phyloP scores from a whole-genome alignment of 2,329 filamentous ascomycete genomes.

The Coniochaeta ligniaria region DNA sequence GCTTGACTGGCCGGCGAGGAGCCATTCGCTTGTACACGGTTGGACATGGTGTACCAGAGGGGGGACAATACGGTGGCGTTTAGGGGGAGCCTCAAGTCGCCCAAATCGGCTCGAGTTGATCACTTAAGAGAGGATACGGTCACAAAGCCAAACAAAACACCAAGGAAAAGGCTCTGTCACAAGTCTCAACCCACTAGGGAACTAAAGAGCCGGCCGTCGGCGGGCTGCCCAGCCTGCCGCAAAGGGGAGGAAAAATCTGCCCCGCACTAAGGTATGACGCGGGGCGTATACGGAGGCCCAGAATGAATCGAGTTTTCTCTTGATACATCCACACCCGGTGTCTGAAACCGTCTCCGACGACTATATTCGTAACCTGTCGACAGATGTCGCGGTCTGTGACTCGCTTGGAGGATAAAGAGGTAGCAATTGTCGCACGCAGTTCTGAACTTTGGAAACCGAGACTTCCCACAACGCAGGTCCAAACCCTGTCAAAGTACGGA shows the following conservation, averaged over 20 bases:
- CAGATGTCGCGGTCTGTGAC: too few species aligned
- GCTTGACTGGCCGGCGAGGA: constrained; percentile 11
- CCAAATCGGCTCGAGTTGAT: neutral
- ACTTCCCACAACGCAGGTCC: too few species aligned
- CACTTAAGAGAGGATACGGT: neutral
- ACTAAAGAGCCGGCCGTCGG: neutral
- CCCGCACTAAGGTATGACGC: constrained; percentile 1
- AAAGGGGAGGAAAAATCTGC: neutral
- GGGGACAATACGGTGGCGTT: neutral
- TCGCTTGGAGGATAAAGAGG: neutral
- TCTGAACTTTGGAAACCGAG: neutral
- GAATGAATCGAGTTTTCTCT: too few species aligned
- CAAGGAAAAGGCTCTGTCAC: neutral
- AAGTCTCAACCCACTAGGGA: neutral
- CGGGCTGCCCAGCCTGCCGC: neutral
- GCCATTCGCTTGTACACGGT: constrained; percentile 29
- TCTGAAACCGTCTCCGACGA: too few species aligned
- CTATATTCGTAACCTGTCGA: too few species aligned
- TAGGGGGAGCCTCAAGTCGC: neutral
- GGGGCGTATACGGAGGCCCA: too few species aligned
- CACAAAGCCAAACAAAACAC: neutral
- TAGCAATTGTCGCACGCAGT: too few species aligned
- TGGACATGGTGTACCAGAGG: constrained; percentile 5
- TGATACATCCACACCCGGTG: too few species aligned
- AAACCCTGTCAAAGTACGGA: too few species aligned